Evolutionary conservation across 1,139 yeast genomes (phyloP), one percentile per base, ranked within the genome.

Genomic region (Saccharomyces uvarum): DNA sequence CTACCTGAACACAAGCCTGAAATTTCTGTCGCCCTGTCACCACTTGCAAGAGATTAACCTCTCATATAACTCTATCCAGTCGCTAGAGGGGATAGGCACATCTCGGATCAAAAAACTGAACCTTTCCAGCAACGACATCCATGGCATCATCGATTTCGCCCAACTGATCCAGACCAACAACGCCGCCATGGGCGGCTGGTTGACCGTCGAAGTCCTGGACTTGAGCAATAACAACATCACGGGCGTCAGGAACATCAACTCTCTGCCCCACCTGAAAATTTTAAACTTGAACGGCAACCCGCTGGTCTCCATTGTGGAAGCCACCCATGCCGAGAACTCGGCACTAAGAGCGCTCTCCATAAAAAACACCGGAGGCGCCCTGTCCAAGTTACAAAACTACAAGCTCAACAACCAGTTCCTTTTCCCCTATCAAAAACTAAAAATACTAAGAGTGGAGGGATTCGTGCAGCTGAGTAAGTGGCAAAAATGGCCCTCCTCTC

Each of bases 241-340:
- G 4, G 52, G 50, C 24, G 46, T 65, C 16, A 57, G 54, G 33
- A 65, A 63, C 58, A 48, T 64, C 13, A 53, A 53, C 16, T 24
- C 44, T 6, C 56, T 66, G 38, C 48, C 49, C 31, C 57, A 51
- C 14, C 55, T 67, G 26, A 57, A 57, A 11, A 54, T 58, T 6
- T 53, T 66, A 38, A 60, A 52, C 24, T 48, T 66, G 28, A 63
- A 66, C 46, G 61, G 62, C 27, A 67, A 66, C 50, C 65, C 66
- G 32, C 52, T 64, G 9, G 61, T 42, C 24, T 56, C 28, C 29
- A 53, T 51, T 11, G 24, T 21, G 47, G 38, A 31, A 38, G 16
- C 44, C 7, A 9, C 21, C 4, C 16, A 38, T 1, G 4, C 16
- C 4, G 24, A 16, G 6, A 38, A 38, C 44, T 11, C n/a, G 8